Evolutionary conservation across 2,329 filamentous ascomycete genomes (phyloP).

Genomic region (Aspergillus sp.): DNA sequence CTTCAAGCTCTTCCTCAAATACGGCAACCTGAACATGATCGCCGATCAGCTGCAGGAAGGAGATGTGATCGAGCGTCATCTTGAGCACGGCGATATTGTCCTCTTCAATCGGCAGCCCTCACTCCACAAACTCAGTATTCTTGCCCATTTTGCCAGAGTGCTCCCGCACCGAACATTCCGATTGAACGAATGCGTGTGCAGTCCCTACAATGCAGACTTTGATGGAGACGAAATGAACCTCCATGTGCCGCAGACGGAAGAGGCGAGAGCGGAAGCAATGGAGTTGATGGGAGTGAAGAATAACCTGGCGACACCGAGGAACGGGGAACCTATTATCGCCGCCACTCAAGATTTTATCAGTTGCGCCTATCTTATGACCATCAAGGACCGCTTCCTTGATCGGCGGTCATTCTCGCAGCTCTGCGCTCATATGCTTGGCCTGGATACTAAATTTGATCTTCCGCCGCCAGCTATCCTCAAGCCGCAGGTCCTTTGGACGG

Average conservation of each 20-base stretch:
- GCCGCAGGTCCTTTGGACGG: constrained; percentile 83
- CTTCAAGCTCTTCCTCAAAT: constrained; percentile 67
- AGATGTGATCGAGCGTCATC: constrained; percentile 85
- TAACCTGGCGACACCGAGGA: constrained; percentile 91
- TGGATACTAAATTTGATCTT: constrained; percentile 66
- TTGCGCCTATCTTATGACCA: constrained; percentile 79
- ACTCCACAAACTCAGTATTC: constrained; percentile 96
- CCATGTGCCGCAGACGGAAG: constrained; percentile 95
- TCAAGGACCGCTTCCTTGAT: constrained; percentile 88
- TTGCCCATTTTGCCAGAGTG: constrained; percentile 88
- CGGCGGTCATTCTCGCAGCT: constrained; percentile 80
- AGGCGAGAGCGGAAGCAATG: constrained; percentile 88
- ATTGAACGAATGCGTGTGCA: constrained; percentile 95
- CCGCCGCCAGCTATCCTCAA: constrained; percentile 81
- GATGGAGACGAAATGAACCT: constrained; percentile 99
- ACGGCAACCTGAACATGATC: constrained; percentile 59
- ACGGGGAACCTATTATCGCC: constrained; percentile 94
- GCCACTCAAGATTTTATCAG: constrained; percentile 99
- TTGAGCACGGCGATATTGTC: constrained; percentile 91
- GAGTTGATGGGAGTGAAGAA: constrained; percentile 97
- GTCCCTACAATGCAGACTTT: constrained; percentile 97
- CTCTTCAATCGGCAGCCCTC: constrained; percentile 98
- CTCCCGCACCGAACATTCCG: constrained; percentile 93
- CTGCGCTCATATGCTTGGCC: constrained; percentile 88
- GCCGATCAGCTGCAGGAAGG: constrained; percentile 69